Percentiles rank a stretch among this genome's conserved stretches.
phyloP scores from a whole-genome alignment of 129 eudicot species.

The Escallonia rubra region DNA sequence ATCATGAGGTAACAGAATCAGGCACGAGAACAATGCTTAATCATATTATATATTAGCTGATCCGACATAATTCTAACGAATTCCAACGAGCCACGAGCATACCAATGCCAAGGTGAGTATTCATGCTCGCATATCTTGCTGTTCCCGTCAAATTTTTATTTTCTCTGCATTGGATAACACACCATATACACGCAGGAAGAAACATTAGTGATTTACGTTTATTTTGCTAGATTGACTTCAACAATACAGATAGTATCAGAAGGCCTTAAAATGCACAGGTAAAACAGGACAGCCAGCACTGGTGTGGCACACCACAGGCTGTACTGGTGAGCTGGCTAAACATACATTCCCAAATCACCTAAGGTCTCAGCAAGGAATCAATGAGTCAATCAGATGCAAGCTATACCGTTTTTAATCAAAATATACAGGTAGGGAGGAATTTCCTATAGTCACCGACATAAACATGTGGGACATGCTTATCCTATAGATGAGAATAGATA shows the following conservation, averaged over 20 bases:
- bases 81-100: constrained; percentile 18
- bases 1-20: constrained; percentile 16
- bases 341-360: not conserved
- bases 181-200: not conserved
- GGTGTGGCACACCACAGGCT: not conserved
- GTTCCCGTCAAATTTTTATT: constrained; percentile 98
- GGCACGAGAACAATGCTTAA: constrained; percentile 1
- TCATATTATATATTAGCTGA: not conserved
- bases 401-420: no score
- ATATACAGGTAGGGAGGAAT: no score
- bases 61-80: not conserved
- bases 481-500: no score
- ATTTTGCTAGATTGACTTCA: not conserved
- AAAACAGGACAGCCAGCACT: not conserved
- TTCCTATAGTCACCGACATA: no score
- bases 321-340: not conserved
- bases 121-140: constrained; percentile 96
- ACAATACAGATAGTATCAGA: not conserved
- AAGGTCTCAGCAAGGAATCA: not conserved
- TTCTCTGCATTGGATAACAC: constrained; percentile 56
- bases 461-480: no score
- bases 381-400: no score
- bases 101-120: constrained; percentile 98
- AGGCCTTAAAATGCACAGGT: constrained; percentile 8
- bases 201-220: not conserved